Evolutionary conservation across 805 yeast genomes (phyloP).

Genomic region (Ogataea wickerhamii): DNA sequence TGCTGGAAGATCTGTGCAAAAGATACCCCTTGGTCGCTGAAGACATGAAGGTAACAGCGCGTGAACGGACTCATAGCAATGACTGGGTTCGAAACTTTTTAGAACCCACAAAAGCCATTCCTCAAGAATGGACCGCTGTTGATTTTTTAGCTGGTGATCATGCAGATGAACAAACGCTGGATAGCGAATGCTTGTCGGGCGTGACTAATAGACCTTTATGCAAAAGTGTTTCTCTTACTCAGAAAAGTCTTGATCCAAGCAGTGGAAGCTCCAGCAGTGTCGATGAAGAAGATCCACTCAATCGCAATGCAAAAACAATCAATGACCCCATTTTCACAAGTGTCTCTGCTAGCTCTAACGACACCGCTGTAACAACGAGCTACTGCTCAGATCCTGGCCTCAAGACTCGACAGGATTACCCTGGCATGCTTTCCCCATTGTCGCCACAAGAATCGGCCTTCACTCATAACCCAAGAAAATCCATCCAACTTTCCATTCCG

Average conservation of each 20-base stretch:
- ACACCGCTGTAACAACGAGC: not conserved
- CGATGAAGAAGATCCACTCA: conserved; percentile 14
- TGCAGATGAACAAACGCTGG: conserved; percentile 5
- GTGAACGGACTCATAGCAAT: conserved; percentile 39
- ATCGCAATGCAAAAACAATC: not conserved
- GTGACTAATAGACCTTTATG: conserved; percentile 9
- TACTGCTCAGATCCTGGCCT: not conserved
- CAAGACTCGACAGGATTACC: not conserved
- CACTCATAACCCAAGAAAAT: conserved; percentile 1
- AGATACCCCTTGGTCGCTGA: conserved; percentile 57
- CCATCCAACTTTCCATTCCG: conserved; percentile 21
- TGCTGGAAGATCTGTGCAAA: conserved; percentile 49
- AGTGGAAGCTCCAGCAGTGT: not conserved
- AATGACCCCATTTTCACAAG: conserved; percentile 9
- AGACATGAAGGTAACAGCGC: conserved; percentile 60
- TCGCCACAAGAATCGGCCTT: not conserved
- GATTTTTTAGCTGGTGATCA: conserved; percentile 17
- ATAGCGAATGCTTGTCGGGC: not conserved
- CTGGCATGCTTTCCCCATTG: not conserved
- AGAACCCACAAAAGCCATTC: conserved; percentile 19
- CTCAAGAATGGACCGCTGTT: conserved; percentile 19
- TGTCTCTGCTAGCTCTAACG: conserved; percentile 3
- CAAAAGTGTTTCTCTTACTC: conserved; percentile 19
- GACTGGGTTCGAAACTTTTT: conserved; percentile 26
- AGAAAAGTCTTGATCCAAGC: not conserved